A percentile compares a stretch with the other conserved stretches of the same genome.
Conservation (phyloP, 306 rosid species). For the Carpinus viminea region DNA sequence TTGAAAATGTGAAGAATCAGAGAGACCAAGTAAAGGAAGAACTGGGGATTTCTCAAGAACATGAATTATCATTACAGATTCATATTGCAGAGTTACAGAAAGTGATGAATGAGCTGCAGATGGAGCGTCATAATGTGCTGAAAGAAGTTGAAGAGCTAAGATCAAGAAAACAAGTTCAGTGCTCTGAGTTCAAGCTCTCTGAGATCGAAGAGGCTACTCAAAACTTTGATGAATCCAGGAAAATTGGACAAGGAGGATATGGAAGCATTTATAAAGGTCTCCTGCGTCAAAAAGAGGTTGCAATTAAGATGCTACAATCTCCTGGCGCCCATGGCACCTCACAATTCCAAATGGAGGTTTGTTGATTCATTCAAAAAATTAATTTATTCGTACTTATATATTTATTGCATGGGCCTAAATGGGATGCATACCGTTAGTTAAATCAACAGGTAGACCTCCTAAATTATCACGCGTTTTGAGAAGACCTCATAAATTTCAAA, state of each 20-base stretch:
- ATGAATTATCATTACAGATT: slow-evolving; percentile 50
- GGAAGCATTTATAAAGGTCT: slow-evolving; percentile 75
- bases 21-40: slow-evolving; percentile 49
- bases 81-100: slow-evolving; percentile 55
- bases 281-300: slow-evolving; percentile 75
- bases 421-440: no score
- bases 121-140: slow-evolving; percentile 58
- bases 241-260: slow-evolving; percentile 95
- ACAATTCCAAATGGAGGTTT: slow-evolving; percentile 62
- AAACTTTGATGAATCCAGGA: slow-evolving; percentile 50
- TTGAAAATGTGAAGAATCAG: slow-evolving; percentile 45
- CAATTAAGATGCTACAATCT: slow-evolving; percentile 63
- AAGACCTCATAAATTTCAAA: no score
- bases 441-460: no score
- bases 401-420: no score
- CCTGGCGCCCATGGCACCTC: slow-evolving; percentile 65
- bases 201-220: slow-evolving; percentile 75
- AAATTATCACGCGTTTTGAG: no score
- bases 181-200: slow-evolving; percentile 56
- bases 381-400: neutral
- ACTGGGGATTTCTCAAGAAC: slow-evolving; percentile 48
- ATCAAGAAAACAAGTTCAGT: slow-evolving; percentile 43
- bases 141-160: slow-evolving; percentile 72
- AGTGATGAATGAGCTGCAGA: slow-evolving; percentile 59
- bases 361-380: neutral